These are phyloP conservation scores for Cynanchum wilfordii DNA, from an alignment of 257 asterid genomes.

Conservation along the genomic window DNA sequence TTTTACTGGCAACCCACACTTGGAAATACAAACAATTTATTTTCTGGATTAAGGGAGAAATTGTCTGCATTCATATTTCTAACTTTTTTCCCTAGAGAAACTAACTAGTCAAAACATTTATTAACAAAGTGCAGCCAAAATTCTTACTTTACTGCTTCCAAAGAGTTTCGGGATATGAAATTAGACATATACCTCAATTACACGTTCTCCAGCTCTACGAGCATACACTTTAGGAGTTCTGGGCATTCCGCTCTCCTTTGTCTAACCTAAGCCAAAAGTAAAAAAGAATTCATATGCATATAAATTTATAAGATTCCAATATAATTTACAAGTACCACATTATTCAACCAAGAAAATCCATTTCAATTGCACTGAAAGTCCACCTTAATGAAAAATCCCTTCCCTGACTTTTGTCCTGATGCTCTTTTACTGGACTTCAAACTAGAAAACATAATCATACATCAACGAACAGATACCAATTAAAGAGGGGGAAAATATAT, in stretches of 20 bases:
- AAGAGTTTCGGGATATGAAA: background rate
- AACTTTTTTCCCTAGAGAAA: background rate
- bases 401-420: slow-evolving; percentile 17
- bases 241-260: slow-evolving; percentile 20
- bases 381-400: slow-evolving; percentile 20
- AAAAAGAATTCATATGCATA: background rate
- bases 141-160: background rate
- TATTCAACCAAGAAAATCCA: background rate
- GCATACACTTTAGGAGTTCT: slow-evolving; percentile 14
- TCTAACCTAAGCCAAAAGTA: slow-evolving; percentile 23
- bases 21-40: background rate
- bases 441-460: slow-evolving; percentile 2
- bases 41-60: background rate
- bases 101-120: background rate
- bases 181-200: slow-evolving; percentile 22
- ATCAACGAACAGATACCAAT: background rate
- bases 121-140: background rate
- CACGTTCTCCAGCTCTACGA: slow-evolving; percentile 25
- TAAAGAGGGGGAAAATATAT: background rate
- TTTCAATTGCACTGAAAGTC: background rate
- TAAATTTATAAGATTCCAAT: background rate
- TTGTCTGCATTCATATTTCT: background rate
- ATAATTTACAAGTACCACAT: background rate
- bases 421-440: slow-evolving; percentile 20
- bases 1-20: background rate